A percentile compares a stretch with the other conserved stretches of the same genome.
phyloP scores from a whole-genome alignment of 1,284 basidiomycete species.

The Tilletia walkeri region DNA sequence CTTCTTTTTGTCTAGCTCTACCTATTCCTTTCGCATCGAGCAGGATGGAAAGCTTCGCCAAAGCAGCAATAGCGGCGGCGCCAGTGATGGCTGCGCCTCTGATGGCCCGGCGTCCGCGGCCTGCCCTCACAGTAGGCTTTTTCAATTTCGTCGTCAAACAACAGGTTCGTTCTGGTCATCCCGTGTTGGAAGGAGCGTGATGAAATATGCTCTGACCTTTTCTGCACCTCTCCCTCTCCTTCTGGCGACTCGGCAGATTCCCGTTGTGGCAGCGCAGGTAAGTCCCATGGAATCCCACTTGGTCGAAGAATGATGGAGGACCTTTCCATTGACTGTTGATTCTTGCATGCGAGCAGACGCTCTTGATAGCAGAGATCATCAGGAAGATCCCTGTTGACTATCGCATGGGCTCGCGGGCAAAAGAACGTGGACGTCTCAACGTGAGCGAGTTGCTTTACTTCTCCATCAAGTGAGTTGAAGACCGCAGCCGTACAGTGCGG shows the following conservation, averaged over 20 bases:
- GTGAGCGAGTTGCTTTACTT: slow-evolving; percentile 7
- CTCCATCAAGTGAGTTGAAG: slow-evolving; percentile 5
- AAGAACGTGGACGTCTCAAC: not conserved
- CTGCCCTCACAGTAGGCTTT: not conserved
- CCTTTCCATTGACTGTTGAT: not conserved
- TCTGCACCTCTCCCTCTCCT: too few species aligned
- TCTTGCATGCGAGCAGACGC: not conserved
- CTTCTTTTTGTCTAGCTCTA: too few species aligned
- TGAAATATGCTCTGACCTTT: too few species aligned
- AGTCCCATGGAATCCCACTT: not conserved
- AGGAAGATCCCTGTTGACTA: not conserved
- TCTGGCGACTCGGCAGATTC: not conserved
- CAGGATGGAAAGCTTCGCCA: too few species aligned
- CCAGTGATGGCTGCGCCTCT: not conserved
- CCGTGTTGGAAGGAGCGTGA: too few species aligned
- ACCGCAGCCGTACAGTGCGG: not conserved
- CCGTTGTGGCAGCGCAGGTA: slow-evolving; percentile 9
- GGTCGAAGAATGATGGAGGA: not conserved
- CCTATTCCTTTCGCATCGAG: too few species aligned
- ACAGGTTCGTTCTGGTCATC: not conserved
- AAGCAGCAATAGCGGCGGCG: not conserved
- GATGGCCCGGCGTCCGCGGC: not conserved
- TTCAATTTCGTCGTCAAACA: slow-evolving; percentile 6
- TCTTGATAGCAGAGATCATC: not conserved
- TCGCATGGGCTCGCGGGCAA: not conserved